Evolutionary conservation across 352 stramenopile genomes (phyloP), one percentile per base, ranked within the genome.

Genomic region (Phytophthora megakarya): DNA sequence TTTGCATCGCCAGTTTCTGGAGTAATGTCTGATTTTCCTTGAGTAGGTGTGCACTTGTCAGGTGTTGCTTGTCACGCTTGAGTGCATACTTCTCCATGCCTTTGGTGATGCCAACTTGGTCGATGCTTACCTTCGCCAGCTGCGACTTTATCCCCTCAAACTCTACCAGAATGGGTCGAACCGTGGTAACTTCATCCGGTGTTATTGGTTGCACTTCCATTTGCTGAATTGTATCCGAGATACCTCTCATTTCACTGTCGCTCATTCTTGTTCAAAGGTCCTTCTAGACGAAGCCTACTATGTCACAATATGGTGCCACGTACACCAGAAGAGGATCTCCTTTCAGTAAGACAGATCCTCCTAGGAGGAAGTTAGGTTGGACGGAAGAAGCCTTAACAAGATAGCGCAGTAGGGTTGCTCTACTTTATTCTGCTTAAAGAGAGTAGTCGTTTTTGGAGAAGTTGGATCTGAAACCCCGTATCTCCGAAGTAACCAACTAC

Each of bases 171-270:
- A 57, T 21, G 3, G n/a, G 3, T 13, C 30, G 26, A 16, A 65
- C 19, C 1, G 46, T 13, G 12, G 11, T 1, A 8, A 58, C 46
- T 57, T 65, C 56, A 52, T 57, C 57, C 5, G 57, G 28, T 11
- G 38, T 59, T 9, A 54, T 6, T 4, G 28, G 39, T 21, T 28
- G 5, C 13, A 59, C 57, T 21, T 28, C 2, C 13, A 59, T 47
- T 3, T 19, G n/a, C 21, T 59, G 5, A 5, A 5, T 30, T 39
- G 38, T 51, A 59, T 47, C 9, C 15, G 57, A 16, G 1, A 0
- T 42, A 53, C 53, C 57, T n/a, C 25, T 28, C 46, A 65, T 58
- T 2, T 37, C 22, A 52, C 38, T 56, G 56, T 65, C 46, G 10
- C 38, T 58, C 56, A 57, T 65, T 52, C 21, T 53, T 40, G 25